Evolutionary conservation across 1,284 basidiomycete genomes (phyloP).

Genomic region (Exobasidium cylindrosporum): DNA sequence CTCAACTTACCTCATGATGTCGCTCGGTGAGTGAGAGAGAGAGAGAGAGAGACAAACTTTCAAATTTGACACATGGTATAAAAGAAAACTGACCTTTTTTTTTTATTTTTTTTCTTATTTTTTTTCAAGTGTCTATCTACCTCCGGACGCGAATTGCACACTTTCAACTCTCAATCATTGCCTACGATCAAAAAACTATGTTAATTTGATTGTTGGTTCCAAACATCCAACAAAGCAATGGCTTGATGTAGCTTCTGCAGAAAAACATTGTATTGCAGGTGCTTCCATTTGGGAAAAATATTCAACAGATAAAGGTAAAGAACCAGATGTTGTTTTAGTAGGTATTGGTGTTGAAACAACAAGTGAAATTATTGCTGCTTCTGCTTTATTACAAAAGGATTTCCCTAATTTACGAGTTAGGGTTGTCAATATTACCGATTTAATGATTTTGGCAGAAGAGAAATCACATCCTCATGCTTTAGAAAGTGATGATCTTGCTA

Average conservation of each 20-base stretch:
- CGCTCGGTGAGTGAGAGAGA: constrained; percentile 59
- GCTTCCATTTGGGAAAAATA: constrained; percentile 58
- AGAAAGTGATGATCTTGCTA: constrained; percentile 61
- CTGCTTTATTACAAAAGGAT: constrained; percentile 47
- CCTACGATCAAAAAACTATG: constrained; percentile 74
- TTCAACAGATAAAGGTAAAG: constrained; percentile 58
- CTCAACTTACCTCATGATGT: constrained; percentile 71
- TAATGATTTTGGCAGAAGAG: constrained; percentile 70
- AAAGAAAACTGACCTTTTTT: too few species aligned
- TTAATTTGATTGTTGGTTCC: constrained; percentile 80
- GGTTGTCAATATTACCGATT: constrained; percentile 59
- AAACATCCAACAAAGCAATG: constrained; percentile 59
- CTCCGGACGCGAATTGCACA: constrained; percentile 83
- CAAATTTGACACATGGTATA: too few species aligned
- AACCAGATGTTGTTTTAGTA: constrained; percentile 61
- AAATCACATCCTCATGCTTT: constrained; percentile 76
- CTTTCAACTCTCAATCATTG: constrained; percentile 74
- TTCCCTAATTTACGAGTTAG: constrained; percentile 48
- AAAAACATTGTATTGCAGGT: constrained; percentile 53
- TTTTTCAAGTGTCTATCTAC: constrained; percentile 69
- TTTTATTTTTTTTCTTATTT: too few species aligned
- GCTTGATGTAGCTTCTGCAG: constrained; percentile 56
- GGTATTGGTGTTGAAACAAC: constrained; percentile 60
- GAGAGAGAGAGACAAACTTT: too few species aligned
- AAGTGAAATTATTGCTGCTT: constrained; percentile 57